Percentiles rank a stretch among this genome's conserved stretches.
phyloP scores from a whole-genome alignment of 306 rosid genomes.

The Acmispon strigosus region DNA sequence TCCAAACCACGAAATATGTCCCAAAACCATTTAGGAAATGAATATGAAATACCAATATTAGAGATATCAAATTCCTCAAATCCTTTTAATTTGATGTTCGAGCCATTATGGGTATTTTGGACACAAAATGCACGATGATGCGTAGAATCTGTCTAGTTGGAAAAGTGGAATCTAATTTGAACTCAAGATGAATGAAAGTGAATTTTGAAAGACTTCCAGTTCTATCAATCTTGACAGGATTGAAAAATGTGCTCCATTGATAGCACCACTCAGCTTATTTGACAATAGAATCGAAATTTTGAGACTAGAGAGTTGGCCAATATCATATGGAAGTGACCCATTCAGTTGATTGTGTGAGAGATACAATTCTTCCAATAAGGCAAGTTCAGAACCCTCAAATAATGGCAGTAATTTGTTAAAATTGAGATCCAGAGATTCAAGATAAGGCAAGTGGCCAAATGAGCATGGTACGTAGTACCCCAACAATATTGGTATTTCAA shows the following conservation, averaged over 20 bases:
- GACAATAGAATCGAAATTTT: too few relatives aligned
- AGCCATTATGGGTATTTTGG: conserved; percentile 38
- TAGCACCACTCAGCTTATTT: too few relatives aligned
- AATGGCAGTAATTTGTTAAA: not conserved
- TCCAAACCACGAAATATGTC: too few relatives aligned
- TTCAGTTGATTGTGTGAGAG: too few relatives aligned
- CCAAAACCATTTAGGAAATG: too few relatives aligned
- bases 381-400: not conserved
- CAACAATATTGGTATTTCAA: too few relatives aligned
- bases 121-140: conserved; percentile 21
- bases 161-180: conserved; percentile 26
- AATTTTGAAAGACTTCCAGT: not conserved
- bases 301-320: too few relatives aligned
- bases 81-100: not conserved
- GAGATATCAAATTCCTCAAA: too few relatives aligned
- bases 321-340: too few relatives aligned
- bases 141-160: rapidly evolving
- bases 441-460: not conserved
- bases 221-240: not conserved
- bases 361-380: not conserved
- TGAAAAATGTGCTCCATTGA: too few relatives aligned
- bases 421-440: not conserved
- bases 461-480: not conserved
- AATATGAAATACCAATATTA: too few relatives aligned
- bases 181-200: conserved; percentile 23